Evolutionary conservation across 805 yeast genomes (phyloP).

Genomic region (Saccharomycopsis babjevae): DNA sequence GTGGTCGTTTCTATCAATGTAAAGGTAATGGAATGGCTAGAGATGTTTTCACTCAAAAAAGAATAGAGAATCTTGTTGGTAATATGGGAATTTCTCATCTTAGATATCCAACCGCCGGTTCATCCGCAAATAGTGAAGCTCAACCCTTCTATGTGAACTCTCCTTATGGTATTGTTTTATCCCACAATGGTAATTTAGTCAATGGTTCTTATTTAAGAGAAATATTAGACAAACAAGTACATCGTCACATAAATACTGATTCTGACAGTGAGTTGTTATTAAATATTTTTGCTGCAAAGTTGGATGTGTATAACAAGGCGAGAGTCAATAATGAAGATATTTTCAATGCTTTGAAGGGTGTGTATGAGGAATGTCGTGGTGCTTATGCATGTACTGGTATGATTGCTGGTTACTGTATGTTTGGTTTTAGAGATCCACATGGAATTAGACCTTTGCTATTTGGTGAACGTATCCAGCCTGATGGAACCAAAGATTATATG

Average conservation of each 20-base stretch:
- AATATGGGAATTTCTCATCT: conserved; percentile 93
- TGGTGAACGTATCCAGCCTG: conserved; percentile 66
- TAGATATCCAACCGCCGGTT: conserved; percentile 96
- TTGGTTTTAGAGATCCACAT: conserved; percentile 95
- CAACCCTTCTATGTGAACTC: conserved; percentile 97
- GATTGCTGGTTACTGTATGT: conserved; percentile 91
- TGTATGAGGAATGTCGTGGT: conserved; percentile 74
- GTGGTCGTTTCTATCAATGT: conserved; percentile 92
- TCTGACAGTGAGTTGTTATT: conserved; percentile 86
- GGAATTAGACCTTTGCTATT: conserved; percentile 87
- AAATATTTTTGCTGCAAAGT: conserved; percentile 84
- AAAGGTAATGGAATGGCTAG: conserved; percentile 99
- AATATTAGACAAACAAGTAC: conserved; percentile 86
- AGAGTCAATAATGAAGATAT: conserved; percentile 88
- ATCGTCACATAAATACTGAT: conserved; percentile 95
- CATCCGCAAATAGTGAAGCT: conserved; percentile 91
- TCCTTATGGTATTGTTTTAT: conserved; percentile 84
- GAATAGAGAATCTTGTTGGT: conserved; percentile 75
- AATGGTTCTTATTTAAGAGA: conserved; percentile 68
- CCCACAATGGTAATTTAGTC: conserved; percentile 93
- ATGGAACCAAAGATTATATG: conserved; percentile 81
- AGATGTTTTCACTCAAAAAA: conserved; percentile 82
- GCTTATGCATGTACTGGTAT: conserved; percentile 95
- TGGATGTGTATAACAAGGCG: conserved; percentile 83
- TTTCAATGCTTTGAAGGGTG: conserved; percentile 76